phyloP scores from a whole-genome alignment of 2,329 filamentous ascomycete genomes.

The Alternaria gansuensis region DNA sequence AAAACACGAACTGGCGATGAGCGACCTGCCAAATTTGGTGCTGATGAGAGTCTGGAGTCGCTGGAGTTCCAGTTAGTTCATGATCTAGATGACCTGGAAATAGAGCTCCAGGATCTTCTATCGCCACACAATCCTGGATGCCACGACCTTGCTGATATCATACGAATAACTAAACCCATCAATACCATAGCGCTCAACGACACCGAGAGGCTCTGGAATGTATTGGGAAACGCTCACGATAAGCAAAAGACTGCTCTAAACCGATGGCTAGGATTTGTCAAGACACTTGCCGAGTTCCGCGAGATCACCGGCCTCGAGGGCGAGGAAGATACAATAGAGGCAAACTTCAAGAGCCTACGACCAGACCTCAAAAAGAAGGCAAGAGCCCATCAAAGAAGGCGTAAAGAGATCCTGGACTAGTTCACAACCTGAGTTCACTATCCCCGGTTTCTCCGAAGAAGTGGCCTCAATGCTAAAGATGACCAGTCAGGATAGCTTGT shows the following conservation, averaged over 20 bases:
- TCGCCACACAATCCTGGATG: background rate
- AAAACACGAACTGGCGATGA: background rate
- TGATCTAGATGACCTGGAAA: background rate
- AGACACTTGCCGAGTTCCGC: conserved; percentile 2
- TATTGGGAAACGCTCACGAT: background rate
- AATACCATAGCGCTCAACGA: background rate
- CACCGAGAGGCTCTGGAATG: background rate
- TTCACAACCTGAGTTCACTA: background rate
- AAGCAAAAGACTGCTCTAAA: background rate
- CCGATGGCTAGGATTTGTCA: conserved; percentile 7
- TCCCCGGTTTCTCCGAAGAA: background rate
- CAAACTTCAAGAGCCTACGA: background rate
- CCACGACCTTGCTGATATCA: background rate
- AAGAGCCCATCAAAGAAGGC: background rate
- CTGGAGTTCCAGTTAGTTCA: background rate
- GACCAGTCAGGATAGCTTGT: background rate
- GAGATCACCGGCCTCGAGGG: conserved; percentile 1
- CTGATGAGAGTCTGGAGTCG: background rate
- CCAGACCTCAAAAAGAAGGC: background rate
- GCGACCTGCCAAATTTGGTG: background rate
- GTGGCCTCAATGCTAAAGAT: background rate
- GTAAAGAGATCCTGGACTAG: background rate
- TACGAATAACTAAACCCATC: background rate
- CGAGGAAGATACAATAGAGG: background rate
- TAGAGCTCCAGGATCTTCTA: background rate